Evolutionary conservation across 352 stramenopile genomes (phyloP).

Genomic region (Globisporangium cystogenes): DNA sequence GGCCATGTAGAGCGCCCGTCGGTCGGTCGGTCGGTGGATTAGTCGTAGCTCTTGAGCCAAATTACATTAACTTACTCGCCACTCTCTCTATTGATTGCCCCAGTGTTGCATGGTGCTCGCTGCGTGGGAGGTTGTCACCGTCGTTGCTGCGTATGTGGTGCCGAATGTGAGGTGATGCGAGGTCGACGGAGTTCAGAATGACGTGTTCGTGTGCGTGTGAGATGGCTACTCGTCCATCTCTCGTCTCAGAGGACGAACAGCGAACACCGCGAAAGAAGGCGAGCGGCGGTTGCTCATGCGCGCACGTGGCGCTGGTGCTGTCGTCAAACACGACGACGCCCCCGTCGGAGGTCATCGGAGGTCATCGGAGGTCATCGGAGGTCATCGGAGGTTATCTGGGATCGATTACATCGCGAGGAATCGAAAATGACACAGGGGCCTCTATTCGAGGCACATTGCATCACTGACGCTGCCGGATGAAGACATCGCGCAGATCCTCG

Average conservation of each 20-base stretch:
- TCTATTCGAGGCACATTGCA: too few relatives aligned
- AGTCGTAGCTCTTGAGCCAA: too few relatives aligned
- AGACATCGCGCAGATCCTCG: not conserved
- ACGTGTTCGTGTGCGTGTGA: too few relatives aligned
- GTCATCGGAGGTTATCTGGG: not conserved
- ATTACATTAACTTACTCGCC: not conserved
- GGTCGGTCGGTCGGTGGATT: not conserved
- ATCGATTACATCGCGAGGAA: not conserved
- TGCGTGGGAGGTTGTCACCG: too few relatives aligned
- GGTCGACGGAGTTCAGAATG: too few relatives aligned
- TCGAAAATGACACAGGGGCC: not conserved
- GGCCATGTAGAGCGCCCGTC: constrained; percentile 28
- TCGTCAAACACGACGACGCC: too few relatives aligned
- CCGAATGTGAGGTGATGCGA: too few relatives aligned
- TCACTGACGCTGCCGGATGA: not conserved
- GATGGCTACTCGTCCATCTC: too few relatives aligned
- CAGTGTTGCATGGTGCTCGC: not conserved
- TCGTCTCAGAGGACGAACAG: too few relatives aligned
- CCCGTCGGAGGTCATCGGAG: too few relatives aligned
- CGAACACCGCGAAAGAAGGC: not conserved
- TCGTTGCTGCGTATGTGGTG: not conserved
- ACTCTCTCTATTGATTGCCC: not conserved
- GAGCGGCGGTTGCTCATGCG: not conserved
- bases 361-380: too few relatives aligned
- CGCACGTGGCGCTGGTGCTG: not conserved